Percentiles rank a stretch among this genome's conserved stretches.
Evolutionary conservation across 441 rosid genomes (phyloP).

Genomic region (Pelargonium fulgidum): DNA sequence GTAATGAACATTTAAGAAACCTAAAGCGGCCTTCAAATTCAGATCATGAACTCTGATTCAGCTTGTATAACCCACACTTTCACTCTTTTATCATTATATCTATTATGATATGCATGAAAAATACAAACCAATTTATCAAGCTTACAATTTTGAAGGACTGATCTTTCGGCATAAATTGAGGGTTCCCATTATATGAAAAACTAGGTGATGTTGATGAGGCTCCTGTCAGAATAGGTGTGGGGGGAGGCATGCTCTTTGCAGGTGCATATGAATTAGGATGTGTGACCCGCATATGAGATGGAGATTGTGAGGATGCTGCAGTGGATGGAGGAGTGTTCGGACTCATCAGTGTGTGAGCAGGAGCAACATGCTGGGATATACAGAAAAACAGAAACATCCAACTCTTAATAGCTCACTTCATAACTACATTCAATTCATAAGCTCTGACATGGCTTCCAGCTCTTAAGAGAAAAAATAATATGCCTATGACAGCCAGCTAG

Average conservation of each 20-base stretch:
- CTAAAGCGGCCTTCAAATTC: neutral
- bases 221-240: conserved; percentile 14
- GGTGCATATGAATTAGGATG: conserved; percentile 1
- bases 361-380: neutral
- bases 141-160: neutral
- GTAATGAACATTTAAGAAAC: neutral
- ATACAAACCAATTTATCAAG: neutral
- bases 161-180: neutral
- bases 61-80: neutral
- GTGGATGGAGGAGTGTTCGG: conserved; percentile 5
- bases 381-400: neutral
- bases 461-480: too few species aligned
- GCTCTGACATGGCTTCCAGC: too few species aligned
- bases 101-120: neutral
- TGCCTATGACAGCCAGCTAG: too few species aligned
- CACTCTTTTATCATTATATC: neutral
- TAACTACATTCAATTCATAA: too few species aligned
- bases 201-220: conserved; percentile 18
- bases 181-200: conserved; percentile 13
- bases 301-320: conserved; percentile 13
- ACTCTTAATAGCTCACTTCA: too few species aligned
- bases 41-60: neutral
- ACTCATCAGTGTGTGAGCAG: conserved; percentile 21
- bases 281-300: conserved; percentile 15
- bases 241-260: conserved; percentile 12